Conservation (phyloP, 1,284 basidiomycete species). For the Gastroboletus turbinatus region DNA sequence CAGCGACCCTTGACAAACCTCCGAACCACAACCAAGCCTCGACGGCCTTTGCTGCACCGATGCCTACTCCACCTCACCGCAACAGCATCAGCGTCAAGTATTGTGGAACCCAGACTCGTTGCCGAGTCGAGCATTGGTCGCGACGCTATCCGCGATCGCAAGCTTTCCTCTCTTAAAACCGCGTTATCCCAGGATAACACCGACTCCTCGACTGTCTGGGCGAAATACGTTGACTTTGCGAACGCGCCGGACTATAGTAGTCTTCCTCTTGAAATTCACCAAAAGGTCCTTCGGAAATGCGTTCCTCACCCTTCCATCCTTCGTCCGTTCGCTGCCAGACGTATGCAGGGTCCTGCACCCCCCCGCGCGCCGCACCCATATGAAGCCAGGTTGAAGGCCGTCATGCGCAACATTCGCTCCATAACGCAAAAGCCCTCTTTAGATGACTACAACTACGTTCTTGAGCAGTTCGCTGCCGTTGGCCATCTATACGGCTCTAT, state of each 20-base stretch:
- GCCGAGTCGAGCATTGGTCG: slow-evolving; percentile 5
- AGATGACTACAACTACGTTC: slow-evolving; percentile 70
- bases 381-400: slow-evolving; percentile 60
- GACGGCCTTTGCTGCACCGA: slow-evolving; percentile 7
- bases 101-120: neutral
- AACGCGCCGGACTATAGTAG: slow-evolving; percentile 43
- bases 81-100: slow-evolving; percentile 2
- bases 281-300: slow-evolving; percentile 63
- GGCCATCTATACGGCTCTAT: slow-evolving; percentile 62
- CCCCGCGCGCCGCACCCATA: slow-evolving; percentile 46
- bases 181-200: slow-evolving; percentile 32
- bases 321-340: slow-evolving; percentile 42
- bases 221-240: slow-evolving; percentile 56
- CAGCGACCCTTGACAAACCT: slow-evolving; percentile 27
- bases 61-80: slow-evolving; percentile 11
- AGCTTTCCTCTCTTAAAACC: slow-evolving; percentile 34
- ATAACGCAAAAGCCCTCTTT: slow-evolving; percentile 49
- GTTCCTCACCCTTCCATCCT: slow-evolving; percentile 46
- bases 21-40: slow-evolving; percentile 10
- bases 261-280: slow-evolving; percentile 65
- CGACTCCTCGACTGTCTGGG: slow-evolving; percentile 55
- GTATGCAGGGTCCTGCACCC: slow-evolving; percentile 37
- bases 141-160: slow-evolving; percentile 24
- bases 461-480: slow-evolving; percentile 70
- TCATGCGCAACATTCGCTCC: slow-evolving; percentile 67